Percentiles rank a stretch among this genome's conserved stretches.
Evolutionary conservation across 2,329 filamentous ascomycete genomes (phyloP).

Genomic region (Cladosporium sp.): DNA sequence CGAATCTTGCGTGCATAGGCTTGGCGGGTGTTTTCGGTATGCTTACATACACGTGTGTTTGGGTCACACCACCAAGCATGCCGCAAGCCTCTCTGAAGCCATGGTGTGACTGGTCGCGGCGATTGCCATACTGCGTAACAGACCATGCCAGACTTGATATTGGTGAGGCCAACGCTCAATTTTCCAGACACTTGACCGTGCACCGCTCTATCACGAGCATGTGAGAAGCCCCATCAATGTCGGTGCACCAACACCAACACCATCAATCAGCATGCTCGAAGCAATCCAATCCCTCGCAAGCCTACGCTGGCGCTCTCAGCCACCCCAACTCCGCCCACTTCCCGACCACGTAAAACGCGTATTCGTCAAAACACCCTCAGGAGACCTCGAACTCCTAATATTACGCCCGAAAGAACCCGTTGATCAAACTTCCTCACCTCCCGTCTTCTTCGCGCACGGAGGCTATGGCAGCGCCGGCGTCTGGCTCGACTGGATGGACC

Average conservation of each 20-base stretch:
- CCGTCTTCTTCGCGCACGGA: conserved; percentile 50
- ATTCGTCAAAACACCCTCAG: conserved; percentile 34
- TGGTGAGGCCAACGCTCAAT: no score
- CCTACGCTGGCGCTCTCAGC: conserved; percentile 12
- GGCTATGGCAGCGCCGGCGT: conserved; percentile 52
- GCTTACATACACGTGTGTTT: no score
- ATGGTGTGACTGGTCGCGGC: no score
- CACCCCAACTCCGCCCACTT: conserved; percentile 10
- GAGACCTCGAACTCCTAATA: conserved; percentile 48
- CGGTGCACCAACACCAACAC: background rate
- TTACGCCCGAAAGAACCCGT: conserved; percentile 31
- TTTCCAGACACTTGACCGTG: background rate
- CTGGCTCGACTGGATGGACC: conserved; percentile 50
- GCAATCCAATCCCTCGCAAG: conserved; percentile 8
- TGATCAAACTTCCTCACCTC: conserved; percentile 17
- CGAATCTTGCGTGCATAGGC: no score
- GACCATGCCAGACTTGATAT: no score
- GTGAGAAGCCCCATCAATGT: background rate
- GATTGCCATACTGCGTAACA: no score
- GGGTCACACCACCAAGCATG: no score
- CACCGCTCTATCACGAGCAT: background rate
- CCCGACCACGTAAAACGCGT: conserved; percentile 11
- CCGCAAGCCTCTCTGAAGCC: no score
- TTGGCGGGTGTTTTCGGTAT: no score
- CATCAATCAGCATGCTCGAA: background rate